phyloP scores from a whole-genome alignment of 805 yeast genomes.

The Nakazawaea wickerhamii region DNA sequence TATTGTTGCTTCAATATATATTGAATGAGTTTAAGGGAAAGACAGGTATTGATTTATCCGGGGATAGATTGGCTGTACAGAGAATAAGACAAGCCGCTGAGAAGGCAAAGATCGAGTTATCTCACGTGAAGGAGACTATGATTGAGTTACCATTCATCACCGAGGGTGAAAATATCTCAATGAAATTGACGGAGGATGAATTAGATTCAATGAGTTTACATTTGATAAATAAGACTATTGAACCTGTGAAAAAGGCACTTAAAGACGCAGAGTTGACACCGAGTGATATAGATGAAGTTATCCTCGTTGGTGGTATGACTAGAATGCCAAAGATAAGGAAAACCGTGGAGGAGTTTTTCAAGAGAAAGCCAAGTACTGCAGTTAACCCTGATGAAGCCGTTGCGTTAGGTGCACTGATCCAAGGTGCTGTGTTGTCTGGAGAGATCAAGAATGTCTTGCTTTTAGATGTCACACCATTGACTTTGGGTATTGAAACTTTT shows the following conservation, averaged over 20 bases:
- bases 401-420: conserved; percentile 96
- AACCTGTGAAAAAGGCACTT: conserved; percentile 76
- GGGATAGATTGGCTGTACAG: conserved; percentile 75
- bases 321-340: conserved; percentile 86
- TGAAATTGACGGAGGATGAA: conserved; percentile 43
- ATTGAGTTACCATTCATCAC: conserved; percentile 83
- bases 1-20: conserved; percentile 73
- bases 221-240: conserved; percentile 65
- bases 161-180: conserved; percentile 33
- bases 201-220: conserved; percentile 45
- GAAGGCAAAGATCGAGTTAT: conserved; percentile 83
- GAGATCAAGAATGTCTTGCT: conserved; percentile 89
- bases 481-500: conserved; percentile 92
- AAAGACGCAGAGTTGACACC: conserved; percentile 71
- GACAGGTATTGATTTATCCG: conserved; percentile 56
- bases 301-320: conserved; percentile 88
- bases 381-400: conserved; percentile 96
- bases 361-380: conserved; percentile 80
- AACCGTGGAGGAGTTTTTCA: conserved; percentile 71
- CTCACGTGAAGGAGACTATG: conserved; percentile 65
- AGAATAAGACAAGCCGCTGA: conserved; percentile 86
- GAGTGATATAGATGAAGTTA: conserved; percentile 70
- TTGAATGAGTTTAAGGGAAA: conserved; percentile 75
- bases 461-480: conserved; percentile 83
- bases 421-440: conserved; percentile 94